Evolutionary conservation across 768 basidiomycete genomes (phyloP).

Genomic region (Tephrocybe sp.): DNA sequence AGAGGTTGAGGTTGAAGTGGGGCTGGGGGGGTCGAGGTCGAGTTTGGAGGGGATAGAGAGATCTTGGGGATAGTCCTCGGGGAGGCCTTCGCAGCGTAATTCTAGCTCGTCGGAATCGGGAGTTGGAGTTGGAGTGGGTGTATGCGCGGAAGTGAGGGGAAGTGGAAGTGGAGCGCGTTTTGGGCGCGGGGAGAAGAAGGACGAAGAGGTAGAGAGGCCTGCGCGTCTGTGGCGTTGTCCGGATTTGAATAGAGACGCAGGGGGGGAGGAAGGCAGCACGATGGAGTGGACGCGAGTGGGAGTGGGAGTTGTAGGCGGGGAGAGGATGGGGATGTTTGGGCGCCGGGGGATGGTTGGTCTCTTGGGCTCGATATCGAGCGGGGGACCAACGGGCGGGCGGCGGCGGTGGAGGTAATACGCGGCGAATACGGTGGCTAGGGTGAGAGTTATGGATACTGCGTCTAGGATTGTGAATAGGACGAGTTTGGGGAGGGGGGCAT

Average conservation of each 20-base stretch:
- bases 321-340: neutral
- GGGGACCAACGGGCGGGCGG: neutral
- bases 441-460: neutral
- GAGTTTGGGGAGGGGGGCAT: neutral
- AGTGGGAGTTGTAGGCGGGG: neutral
- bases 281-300: neutral
- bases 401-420: slow-evolving; percentile 4
- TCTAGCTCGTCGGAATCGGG: neutral
- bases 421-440: neutral
- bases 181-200: slow-evolving; percentile 13
- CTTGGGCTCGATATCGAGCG: neutral
- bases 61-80: too few relatives aligned
- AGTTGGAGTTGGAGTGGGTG: neutral
- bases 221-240: neutral
- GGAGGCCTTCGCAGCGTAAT: neutral
- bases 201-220: slow-evolving; percentile 5
- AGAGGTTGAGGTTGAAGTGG: neutral
- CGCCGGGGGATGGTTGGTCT: neutral
- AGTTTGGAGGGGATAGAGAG: too few relatives aligned
- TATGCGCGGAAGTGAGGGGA: neutral
- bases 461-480: slow-evolving; percentile 1
- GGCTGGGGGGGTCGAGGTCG: too few relatives aligned
- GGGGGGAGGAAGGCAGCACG: neutral
- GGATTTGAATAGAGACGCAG: neutral
- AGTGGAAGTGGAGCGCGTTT: slow-evolving; percentile 1